Conservation (phyloP, 352 stramenopile species). For the Phytopythium oedochilum region DNA sequence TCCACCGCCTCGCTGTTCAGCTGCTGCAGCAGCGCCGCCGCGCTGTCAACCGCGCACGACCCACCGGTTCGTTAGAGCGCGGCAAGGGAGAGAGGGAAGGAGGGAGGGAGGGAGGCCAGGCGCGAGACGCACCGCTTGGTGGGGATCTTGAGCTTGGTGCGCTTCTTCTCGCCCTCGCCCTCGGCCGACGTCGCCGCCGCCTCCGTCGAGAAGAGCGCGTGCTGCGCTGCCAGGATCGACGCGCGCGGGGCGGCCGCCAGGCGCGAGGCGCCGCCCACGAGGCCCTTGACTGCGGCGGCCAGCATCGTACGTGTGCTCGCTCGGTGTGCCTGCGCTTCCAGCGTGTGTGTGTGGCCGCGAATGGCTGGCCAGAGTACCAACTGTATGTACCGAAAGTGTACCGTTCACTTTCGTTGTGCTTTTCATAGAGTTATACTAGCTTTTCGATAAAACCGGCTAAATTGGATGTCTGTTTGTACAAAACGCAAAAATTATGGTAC, state of each 20-base stretch:
- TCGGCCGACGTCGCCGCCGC: conserved; percentile 4
- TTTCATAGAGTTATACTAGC: too few species aligned
- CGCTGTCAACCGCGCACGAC: conserved; percentile 10
- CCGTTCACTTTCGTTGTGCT: too few species aligned
- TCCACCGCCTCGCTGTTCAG: conserved; percentile 64
- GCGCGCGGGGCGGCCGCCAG: conserved; percentile 6
- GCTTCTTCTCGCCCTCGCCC: conserved; percentile 26
- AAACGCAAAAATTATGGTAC: too few species aligned
- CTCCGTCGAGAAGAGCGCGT: conserved; percentile 39
- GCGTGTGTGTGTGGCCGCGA: too few species aligned
- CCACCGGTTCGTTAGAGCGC: not conserved
- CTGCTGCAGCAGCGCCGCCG: conserved; percentile 60
- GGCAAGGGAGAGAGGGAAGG: not conserved
- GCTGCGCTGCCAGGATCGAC: conserved; percentile 24
- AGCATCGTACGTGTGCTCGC: conserved; percentile 27
- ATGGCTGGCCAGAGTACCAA: too few species aligned
- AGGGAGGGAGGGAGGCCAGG: not conserved
- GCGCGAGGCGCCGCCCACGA: conserved; percentile 26
- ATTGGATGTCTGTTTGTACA: too few species aligned
- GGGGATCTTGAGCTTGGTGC: conserved; percentile 77
- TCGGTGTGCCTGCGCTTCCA: too few species aligned
- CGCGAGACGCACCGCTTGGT: conserved; percentile 43
- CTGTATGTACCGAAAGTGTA: too few species aligned
- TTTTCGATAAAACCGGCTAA: too few species aligned
- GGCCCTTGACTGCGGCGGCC: conserved; percentile 50